A percentile compares a stretch with the other conserved stretches of the same genome.
Conservation (phyloP, 768 basidiomycete genomes). For the Leccinum disarticulatum region DNA sequence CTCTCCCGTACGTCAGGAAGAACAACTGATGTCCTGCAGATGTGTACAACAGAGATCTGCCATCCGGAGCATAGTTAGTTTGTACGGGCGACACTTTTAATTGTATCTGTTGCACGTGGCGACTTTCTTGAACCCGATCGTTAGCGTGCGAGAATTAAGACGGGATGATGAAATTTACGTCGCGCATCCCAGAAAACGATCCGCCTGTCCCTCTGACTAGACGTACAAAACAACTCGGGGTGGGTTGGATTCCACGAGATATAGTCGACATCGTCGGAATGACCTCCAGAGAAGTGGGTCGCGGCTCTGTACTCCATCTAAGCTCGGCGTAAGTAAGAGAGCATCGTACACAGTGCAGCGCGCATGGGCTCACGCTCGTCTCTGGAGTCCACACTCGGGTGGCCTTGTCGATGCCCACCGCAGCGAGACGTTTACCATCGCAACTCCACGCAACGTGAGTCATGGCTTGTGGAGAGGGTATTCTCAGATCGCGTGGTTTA, state of each 20-base stretch:
- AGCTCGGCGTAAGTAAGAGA: not conserved
- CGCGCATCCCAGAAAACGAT: constrained; percentile 85
- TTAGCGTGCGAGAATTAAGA: constrained; percentile 6
- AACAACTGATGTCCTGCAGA: constrained; percentile 60
- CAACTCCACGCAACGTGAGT: constrained; percentile 83
- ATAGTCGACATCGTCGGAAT: constrained; percentile 78
- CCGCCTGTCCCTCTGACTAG: constrained; percentile 70
- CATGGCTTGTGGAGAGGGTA: constrained; percentile 62
- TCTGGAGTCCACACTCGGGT: constrained; percentile 78
- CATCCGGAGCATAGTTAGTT: constrained; percentile 72
- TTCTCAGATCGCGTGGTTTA: constrained; percentile 71
- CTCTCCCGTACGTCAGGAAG: constrained; percentile 57
- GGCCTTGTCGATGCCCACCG: constrained; percentile 80
- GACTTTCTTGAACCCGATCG: constrained; percentile 53
- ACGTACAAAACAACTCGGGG: constrained; percentile 79
- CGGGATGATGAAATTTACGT: constrained; percentile 45
- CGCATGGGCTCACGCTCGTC: constrained; percentile 57
- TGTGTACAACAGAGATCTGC: constrained; percentile 60
- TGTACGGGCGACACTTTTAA: constrained; percentile 63
- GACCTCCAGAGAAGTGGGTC: constrained; percentile 64
- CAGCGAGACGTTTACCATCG: constrained; percentile 77
- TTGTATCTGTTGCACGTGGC: constrained; percentile 57
- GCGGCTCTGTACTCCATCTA: constrained; percentile 75
- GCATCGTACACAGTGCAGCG: not conserved
- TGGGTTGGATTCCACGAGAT: constrained; percentile 85